Evolutionary conservation across 2,329 filamentous ascomycete species (phyloP).

Genomic region (Laburnicola sp.): DNA sequence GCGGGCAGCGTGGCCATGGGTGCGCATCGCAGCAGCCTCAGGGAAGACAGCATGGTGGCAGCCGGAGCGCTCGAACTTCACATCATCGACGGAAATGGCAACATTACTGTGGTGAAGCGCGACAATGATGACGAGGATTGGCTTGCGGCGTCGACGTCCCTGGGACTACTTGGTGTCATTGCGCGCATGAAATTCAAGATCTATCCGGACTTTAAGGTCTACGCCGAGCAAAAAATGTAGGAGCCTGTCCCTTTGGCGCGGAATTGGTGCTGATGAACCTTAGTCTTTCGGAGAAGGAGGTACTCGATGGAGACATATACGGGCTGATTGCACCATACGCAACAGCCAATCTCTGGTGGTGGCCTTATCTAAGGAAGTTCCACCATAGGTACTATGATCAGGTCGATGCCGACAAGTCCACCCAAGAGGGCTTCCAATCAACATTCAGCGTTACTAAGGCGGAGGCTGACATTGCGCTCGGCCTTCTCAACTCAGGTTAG

Average conservation of each 20-base stretch:
- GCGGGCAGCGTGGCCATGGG: slow-evolving; percentile 58
- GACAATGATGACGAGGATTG: slow-evolving; percentile 54
- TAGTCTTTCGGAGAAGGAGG: slow-evolving; percentile 49
- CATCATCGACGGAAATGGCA: slow-evolving; percentile 54
- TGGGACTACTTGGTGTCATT: slow-evolving; percentile 55
- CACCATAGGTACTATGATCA: slow-evolving; percentile 58
- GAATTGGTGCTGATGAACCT: background rate
- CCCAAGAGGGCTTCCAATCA: slow-evolving; percentile 56
- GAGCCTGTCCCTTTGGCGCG: slow-evolving; percentile 19
- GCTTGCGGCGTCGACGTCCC: slow-evolving; percentile 56
- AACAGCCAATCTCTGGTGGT: slow-evolving; percentile 60
- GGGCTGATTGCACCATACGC: slow-evolving; percentile 55
- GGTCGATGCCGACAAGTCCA: slow-evolving; percentile 46
- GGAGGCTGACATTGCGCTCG: slow-evolving; percentile 49
- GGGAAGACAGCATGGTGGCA: slow-evolving; percentile 56
- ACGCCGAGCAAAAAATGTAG: slow-evolving; percentile 55
- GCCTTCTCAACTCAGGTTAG: slow-evolving; percentile 51
- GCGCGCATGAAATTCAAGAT: slow-evolving; percentile 55
- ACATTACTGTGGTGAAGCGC: slow-evolving; percentile 48
- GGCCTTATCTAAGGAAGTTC: slow-evolving; percentile 57
- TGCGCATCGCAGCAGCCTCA: slow-evolving; percentile 54
- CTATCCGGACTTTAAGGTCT: slow-evolving; percentile 57
- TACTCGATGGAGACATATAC: slow-evolving; percentile 56
- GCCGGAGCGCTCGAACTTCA: slow-evolving; percentile 55
- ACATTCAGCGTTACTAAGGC: slow-evolving; percentile 55